These are phyloP conservation scores for Globisporangium cylindrosporum DNA, from an alignment of 352 stramenopile genomes.

Conservation along the genomic window DNA sequence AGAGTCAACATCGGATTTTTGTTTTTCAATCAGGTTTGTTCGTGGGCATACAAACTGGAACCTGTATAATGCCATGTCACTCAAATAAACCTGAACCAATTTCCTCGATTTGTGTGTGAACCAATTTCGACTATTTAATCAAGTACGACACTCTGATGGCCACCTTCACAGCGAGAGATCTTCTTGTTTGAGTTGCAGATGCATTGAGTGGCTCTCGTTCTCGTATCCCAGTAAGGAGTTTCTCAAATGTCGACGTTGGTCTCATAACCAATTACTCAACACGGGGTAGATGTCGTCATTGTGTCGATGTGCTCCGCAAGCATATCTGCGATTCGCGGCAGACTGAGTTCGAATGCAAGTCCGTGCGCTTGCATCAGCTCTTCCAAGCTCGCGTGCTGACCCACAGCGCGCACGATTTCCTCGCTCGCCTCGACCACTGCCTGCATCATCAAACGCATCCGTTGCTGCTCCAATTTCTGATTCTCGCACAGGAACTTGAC, in stretches of 20 bases:
- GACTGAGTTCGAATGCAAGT: background rate
- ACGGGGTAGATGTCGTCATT: too few species aligned
- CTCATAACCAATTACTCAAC: background rate
- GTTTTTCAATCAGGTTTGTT: background rate
- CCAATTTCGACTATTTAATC: too few species aligned
- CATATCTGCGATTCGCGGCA: background rate
- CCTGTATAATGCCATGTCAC: background rate
- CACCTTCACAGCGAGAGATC: too few species aligned
- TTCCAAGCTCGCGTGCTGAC: background rate
- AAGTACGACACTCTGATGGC: too few species aligned
- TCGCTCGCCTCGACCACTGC: background rate
- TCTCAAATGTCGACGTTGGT: background rate
- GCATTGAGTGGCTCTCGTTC: too few species aligned
- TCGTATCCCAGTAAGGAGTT: too few species aligned
- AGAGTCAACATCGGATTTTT: conserved; percentile 26
- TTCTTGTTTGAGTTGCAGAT: too few species aligned
- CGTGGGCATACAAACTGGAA: background rate
- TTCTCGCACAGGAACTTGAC: background rate
- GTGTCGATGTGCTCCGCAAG: background rate
- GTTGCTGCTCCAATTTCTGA: background rate
- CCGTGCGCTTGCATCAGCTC: background rate
- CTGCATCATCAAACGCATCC: background rate
- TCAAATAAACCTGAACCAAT: background rate
- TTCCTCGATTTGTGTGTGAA: background rate
- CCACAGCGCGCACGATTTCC: background rate